Base-by-base conservation (phyloP, 2,329 filamentous ascomycete genomes). In the Fusarium liriodendri region DNA sequence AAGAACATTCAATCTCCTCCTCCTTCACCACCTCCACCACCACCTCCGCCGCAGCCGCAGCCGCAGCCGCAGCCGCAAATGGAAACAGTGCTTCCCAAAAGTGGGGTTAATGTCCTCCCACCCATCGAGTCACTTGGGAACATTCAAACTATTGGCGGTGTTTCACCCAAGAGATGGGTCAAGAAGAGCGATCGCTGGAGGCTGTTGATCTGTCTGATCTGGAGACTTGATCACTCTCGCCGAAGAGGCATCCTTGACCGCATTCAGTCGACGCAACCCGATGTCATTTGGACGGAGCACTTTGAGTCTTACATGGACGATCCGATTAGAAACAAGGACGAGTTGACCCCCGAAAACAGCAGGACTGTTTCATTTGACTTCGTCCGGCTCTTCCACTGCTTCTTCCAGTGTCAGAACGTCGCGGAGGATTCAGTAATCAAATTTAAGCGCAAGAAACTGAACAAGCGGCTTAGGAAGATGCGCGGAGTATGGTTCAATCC, bases 331-430 rank as follows among this genome's bases (percentile, higher is more conserved):
- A 62, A 71, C 35, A 8, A 59, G 2, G 29, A 54, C 11, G 61
- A 70, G 18, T 64, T 80, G 13, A 45, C 64, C 2, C n/a, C 57
- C 8, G 54, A 58, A 13, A 69, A 61, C 5, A 14, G 61, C 8
- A 66, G 73, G 20, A 73, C 74, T 6, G 57, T 75, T 37, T 72
- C 77, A 1, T 82, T 83, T 42, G 81, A 84, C 54, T 14, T 81
- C 6, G 76, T 77, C 9, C 76, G 78, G 18, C 37, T 82, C 10
- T 84, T 81, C 50, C 62, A 82, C 9, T 79, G 77, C 57, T 82
- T 80, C 57, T 61, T 78, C 7, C 77, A 72, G 38, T 77, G 76
- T 25, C 79, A 77, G 35, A 37, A 75, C 22, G 70, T 64, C 22
- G 68, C 64, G 29, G 78, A 82, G 11, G 59, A 62, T 5, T 70